These are phyloP conservation scores for Lachnum nothofagi DNA, from an alignment of 2,329 filamentous ascomycete genomes.

Conservation along the genomic window DNA sequence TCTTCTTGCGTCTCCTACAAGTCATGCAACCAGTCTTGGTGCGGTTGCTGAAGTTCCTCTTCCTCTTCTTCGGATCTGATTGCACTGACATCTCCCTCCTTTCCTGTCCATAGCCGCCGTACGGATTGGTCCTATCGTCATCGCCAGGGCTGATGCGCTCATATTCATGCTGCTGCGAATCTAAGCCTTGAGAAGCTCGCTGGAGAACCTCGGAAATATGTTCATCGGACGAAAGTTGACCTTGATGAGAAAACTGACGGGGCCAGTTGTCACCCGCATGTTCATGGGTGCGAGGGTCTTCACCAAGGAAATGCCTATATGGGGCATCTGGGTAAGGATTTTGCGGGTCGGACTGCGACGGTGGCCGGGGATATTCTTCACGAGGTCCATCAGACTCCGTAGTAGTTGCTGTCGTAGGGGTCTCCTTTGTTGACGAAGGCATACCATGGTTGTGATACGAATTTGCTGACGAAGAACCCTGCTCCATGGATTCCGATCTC, in stretches of 20 bases:
- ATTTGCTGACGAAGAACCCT: conserved; percentile 30
- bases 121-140: conserved; percentile 34
- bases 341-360: conserved; percentile 38
- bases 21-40: conserved; percentile 96
- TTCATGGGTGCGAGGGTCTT: conserved; percentile 21
- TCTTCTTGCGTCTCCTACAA: conserved; percentile 89
- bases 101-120: conserved; percentile 34
- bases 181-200: conserved; percentile 40
- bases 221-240: conserved; percentile 44
- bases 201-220: conserved; percentile 48
- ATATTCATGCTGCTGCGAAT: conserved; percentile 34
- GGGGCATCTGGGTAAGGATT: conserved; percentile 25
- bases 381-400: conserved; percentile 34
- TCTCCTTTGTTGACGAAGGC: conserved; percentile 33
- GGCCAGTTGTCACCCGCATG: conserved; percentile 26
- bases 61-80: conserved; percentile 63
- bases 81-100: conserved; percentile 39
- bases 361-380: conserved; percentile 44
- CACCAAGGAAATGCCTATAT: conserved; percentile 25
- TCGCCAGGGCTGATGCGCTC: conserved; percentile 35
- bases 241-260: conserved; percentile 38
- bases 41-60: conserved; percentile 84
- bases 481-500: conserved; percentile 59
- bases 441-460: conserved; percentile 35
- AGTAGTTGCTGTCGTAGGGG: conserved; percentile 28